phyloP scores from a whole-genome alignment of 306 rosid genomes.

The Glycine latifolia region DNA sequence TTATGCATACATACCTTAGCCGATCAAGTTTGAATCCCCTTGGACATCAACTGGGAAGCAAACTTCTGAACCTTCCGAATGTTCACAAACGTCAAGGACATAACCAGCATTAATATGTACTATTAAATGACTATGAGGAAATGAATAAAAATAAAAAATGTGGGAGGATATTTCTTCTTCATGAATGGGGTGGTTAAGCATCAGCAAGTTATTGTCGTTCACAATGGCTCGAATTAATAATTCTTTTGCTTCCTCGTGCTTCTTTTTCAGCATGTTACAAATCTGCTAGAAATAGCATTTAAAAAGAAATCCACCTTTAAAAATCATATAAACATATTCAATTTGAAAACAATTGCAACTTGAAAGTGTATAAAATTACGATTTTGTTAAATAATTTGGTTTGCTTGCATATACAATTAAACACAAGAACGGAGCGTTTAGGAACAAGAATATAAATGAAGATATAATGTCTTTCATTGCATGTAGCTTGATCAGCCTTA shows the following conservation, averaged over 20 bases:
- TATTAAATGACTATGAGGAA: constrained; percentile 17
- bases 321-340: constrained; percentile 3
- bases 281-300: constrained; percentile 62
- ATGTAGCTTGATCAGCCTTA: constrained; percentile 30
- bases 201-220: constrained; percentile 77
- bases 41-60: constrained; percentile 66
- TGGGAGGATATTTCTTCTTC: constrained; percentile 87
- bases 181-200: constrained; percentile 90
- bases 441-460: constrained; percentile 8
- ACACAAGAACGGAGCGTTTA: not conserved
- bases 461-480: constrained; percentile 29
- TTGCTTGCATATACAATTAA: not conserved
- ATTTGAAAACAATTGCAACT: constrained; percentile 29
- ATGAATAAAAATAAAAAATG: constrained; percentile 4
- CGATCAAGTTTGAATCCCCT: constrained; percentile 62
- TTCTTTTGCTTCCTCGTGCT: constrained; percentile 87
- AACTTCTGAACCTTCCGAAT: constrained; percentile 78
- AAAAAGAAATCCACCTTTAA: constrained; percentile 23
- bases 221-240: constrained; percentile 78
- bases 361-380: constrained; percentile 26
- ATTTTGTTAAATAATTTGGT: constrained; percentile 13
- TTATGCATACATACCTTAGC: constrained; percentile 47
- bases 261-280: constrained; percentile 85
- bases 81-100: constrained; percentile 65
- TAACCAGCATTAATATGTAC: constrained; percentile 20